Evolutionary conservation across 2,329 filamentous ascomycete species (phyloP), one percentile per base, ranked within the genome.

Genomic region (Lachnum nothofagi): DNA sequence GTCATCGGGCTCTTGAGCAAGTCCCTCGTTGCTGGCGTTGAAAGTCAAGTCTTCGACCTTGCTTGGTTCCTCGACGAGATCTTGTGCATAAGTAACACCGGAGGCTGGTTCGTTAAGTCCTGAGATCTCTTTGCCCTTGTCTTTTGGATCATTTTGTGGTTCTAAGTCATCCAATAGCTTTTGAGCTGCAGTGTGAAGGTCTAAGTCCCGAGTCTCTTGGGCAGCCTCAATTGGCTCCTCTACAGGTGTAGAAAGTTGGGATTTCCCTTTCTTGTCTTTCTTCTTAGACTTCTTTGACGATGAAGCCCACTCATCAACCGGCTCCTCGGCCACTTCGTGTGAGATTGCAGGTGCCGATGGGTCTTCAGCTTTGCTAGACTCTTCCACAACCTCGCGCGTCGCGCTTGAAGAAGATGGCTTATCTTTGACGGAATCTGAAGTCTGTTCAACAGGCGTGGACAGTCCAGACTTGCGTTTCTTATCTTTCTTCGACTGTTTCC

Each of bases 391-490:
- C 16, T 25, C 19, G 16, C 24, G 14, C 8, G 31, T 17, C 35
- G 17, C 16, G 14, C 41, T 24, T 3, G 43, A 38, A 37, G 27
- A 27, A 16, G 22, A 24, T n/a, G 5, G 23, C 43, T 39, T 33
- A 29, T 38, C 31, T n/a, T 27, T 22, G 4, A 27, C 22, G 12
- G 43, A 23, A 20, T 14, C 7, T 44, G 25, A 27, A 27, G 25
- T 27, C 6, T 12, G 29, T 12, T 44, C 47, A 5, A 43, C 33
- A 17, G 46, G 40, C 12, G 38, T 37, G n/a, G 31, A 37, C 24
- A 41, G 20, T 35, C 43, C 34, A 34, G 44, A 29, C 19, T 47
- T 46, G 25, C 47, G 45, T 25, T 46, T 56, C 29, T 71, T 74
- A 4, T 63, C 61, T 51, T 68, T 53, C 42, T 53, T 51, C 12